A percentile compares a stretch with the other conserved stretches of the same genome.
Evolutionary conservation across 1,284 basidiomycete genomes (phyloP).

Genomic region (Peniophora sp.): DNA sequence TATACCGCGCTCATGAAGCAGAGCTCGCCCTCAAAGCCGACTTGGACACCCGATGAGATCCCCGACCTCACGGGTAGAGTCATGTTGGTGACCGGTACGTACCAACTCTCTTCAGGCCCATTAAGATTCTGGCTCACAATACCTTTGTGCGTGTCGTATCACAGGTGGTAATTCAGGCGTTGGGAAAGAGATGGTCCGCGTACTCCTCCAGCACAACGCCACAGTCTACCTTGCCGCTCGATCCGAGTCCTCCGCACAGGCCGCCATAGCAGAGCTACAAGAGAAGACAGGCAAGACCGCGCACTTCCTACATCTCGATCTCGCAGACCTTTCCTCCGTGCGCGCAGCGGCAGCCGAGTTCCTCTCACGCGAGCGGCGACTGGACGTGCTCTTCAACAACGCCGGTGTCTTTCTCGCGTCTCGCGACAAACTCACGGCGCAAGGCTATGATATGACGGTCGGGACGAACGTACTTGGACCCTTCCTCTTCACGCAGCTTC

Average conservation of each 20-base stretch:
- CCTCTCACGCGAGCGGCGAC: constrained; percentile 28
- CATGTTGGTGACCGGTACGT: constrained; percentile 11
- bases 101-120: too few relatives aligned
- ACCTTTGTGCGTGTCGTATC: too few relatives aligned
- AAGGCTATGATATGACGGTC: constrained; percentile 55
- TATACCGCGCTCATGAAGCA: constrained; percentile 5
- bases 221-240: constrained; percentile 3
- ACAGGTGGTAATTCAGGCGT: constrained; percentile 1
- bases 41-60: constrained; percentile 24
- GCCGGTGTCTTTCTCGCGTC: constrained; percentile 52
- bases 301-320: constrained; percentile 39
- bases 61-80: constrained; percentile 32
- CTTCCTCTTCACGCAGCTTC: constrained; percentile 40
- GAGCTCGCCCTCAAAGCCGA: constrained; percentile 21
- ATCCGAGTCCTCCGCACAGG: constrained; percentile 7
- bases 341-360: constrained; percentile 31
- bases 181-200: constrained; percentile 2
- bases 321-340: constrained; percentile 36
- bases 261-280: constrained; percentile 34
- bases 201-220: constrained; percentile 2
- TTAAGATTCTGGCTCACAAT: too few relatives aligned
- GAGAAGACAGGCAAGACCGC: constrained; percentile 26
- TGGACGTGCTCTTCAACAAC: constrained; percentile 27
- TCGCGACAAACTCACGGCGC: constrained; percentile 32
- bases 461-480: constrained; percentile 43